A percentile compares a stretch with the other conserved stretches of the same genome.
Conservation (phyloP, 1,139 yeast genomes). For the Pichia sp. region DNA sequence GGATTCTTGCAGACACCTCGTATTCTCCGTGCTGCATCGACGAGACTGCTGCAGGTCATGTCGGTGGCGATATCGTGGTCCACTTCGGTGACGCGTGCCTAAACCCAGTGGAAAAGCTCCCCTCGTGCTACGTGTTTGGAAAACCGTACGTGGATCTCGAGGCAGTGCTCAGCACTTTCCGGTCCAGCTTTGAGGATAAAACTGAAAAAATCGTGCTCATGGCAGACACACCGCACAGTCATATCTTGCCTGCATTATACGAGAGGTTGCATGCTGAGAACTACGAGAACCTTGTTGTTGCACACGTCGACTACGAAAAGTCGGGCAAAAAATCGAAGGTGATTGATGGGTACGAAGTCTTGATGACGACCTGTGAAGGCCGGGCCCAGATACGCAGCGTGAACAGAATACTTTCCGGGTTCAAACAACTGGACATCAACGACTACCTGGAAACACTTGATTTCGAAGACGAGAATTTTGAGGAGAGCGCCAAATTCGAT, state of each 20-base stretch:
- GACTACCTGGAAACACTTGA: slow-evolving; percentile 13
- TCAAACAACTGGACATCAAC: slow-evolving; percentile 8
- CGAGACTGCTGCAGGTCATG: slow-evolving; percentile 95
- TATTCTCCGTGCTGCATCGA: slow-evolving; percentile 95
- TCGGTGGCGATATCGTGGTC: slow-evolving; percentile 74
- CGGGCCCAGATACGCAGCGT: slow-evolving; percentile 14
- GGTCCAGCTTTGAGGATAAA: slow-evolving; percentile 35
- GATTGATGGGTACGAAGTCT: slow-evolving; percentile 20
- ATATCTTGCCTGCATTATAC: slow-evolving; percentile 38
- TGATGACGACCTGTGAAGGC: background rate
- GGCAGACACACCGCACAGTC: slow-evolving; percentile 64
- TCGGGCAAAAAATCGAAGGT: slow-evolving; percentile 23
- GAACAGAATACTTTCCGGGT: slow-evolving; percentile 27
- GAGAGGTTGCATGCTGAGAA: slow-evolving; percentile 29
- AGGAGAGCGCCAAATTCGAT: slow-evolving; percentile 24
- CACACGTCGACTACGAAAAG: slow-evolving; percentile 43
- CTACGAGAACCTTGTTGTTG: slow-evolving; percentile 44
- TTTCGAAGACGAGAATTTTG: slow-evolving; percentile 22
- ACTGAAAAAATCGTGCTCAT: slow-evolving; percentile 50
- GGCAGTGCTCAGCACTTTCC: slow-evolving; percentile 36
- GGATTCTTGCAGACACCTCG: slow-evolving; percentile 91
- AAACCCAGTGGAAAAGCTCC: slow-evolving; percentile 67
- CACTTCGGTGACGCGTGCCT: slow-evolving; percentile 96
- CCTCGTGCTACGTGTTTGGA: slow-evolving; percentile 76
- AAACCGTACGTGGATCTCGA: slow-evolving; percentile 48